Evolutionary conservation across 805 yeast species (phyloP), one percentile per base, ranked within the genome.

Genomic region (Candida methanosorbosa): DNA sequence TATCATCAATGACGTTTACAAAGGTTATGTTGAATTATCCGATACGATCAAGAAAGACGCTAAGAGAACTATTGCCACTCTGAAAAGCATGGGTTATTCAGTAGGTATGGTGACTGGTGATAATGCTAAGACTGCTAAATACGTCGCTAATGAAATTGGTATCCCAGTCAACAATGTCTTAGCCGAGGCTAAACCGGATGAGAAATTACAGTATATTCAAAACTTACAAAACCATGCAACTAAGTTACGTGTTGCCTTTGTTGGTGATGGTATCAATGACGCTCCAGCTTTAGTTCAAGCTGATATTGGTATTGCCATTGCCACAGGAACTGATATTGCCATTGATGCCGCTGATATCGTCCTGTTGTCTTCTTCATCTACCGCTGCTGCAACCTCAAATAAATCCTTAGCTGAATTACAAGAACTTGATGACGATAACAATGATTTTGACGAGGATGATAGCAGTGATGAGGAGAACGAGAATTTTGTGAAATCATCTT

Each of bases 241-340:
- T 12, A 64, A 63, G 2, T 47, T 59, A 9, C 61, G 65, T 14
- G 80, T 92, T 28, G 90, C 88, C 5, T 87, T 94, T 66, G 80
- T 92, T 17, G 99, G 99, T 26, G 99, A 92, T 59, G 99, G 99
- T 39, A 84, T 92, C 44, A 92, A 92, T 56, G 99, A 92, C 54
- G 94, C 97, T 0, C 97, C 98, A 0, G 97, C 97, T 0, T 68
- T 92, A 36, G 94, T 85, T 1, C 71, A 81, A 37, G 82, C 96
- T 1, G 85, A 87, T 44, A 60, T 92, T 15, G 98, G 98, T 18
- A 76, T 94, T 48, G 92, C 97, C 9, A 75, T 94, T 38, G 80
- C 94, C 9, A 74, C 94, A 0, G 96, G 97, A 5, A 84, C 97
- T 0, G 97, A 92, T 49, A 84, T 92, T 45, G 97, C 98, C 1